Base-by-base conservation (phyloP, 495 filamentous ascomycete species). In the Choiromyces venosus region DNA sequence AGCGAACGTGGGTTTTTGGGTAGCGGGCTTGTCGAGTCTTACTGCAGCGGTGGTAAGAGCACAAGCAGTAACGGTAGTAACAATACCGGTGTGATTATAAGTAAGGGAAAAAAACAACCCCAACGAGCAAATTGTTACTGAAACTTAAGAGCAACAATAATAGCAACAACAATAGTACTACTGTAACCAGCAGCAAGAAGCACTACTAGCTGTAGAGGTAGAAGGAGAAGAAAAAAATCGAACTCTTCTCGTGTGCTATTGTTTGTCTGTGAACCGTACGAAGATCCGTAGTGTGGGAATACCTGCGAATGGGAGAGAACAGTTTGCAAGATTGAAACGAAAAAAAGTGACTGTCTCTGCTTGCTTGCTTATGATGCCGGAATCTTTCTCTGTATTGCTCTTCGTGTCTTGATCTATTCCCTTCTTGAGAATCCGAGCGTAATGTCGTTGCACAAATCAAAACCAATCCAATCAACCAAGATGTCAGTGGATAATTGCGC, bases 21-120 rank as follows among this genome's bases (percentile, higher is more conserved):
- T 64, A 71, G 74, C 75, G 69, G 75, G 72, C 69, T 69, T 5
- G 52, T 61, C 25, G 52, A 61, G 52, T 61, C 52, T 61, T 61
- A 33, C 25, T 61, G 12, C 52, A 61, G 25, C 52, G 25, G 52
- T 61, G 14, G 52, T 61, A 61, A 61, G 25, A 61, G 52, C 52
- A 39, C 66, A 40, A n/a, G 9, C 33, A 67, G 14, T 33, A 37
- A 33, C 33, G 19, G 38, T 40, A 67, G 9, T n/a, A 67, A n/a
- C 36, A 21, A 16, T 37, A 37, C 25, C 16, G 38, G 12, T n/a
- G 19, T 18, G 35, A 40, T n/a, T 14, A 40, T 25, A 2, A 19
- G 14, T 10, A n/a, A 67, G 35, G 9, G 36, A 39, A 66, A 25
- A 8, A 29, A 19, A 66, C 40, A 42, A 52, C 44, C 44, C 44